A percentile compares a stretch with the other conserved stretches of the same genome.
These are phyloP conservation scores for Thermomyces lanuginosus DNA, from an alignment of 2,329 filamentous ascomycete genomes.

Conservation along the genomic window DNA sequence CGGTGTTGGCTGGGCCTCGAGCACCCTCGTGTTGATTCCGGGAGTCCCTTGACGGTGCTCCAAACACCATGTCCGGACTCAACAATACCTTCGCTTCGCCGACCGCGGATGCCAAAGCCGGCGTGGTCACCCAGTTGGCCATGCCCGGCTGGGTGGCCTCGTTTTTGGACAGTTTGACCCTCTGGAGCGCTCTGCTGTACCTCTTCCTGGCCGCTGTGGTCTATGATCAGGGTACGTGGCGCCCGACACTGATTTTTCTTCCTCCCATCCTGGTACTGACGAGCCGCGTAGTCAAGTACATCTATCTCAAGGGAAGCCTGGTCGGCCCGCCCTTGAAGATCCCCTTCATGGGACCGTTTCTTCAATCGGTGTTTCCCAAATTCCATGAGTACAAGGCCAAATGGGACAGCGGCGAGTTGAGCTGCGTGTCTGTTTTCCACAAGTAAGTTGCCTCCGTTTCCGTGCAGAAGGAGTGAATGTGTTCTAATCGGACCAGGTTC, in stretches of 20 bases:
- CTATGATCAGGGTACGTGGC: constrained; percentile 73
- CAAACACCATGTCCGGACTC: constrained; percentile 32
- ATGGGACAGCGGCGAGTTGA: constrained; percentile 80
- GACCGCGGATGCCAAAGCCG: constrained; percentile 47
- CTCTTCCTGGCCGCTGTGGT: constrained; percentile 54
- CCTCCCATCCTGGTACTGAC: constrained; percentile 1
- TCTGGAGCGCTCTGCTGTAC: constrained; percentile 53
- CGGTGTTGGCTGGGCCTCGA: too few species aligned
- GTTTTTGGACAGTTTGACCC: constrained; percentile 37
- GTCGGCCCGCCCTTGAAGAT: constrained; percentile 59
- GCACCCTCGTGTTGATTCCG: too few species aligned
- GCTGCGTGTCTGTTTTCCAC: constrained; percentile 97
- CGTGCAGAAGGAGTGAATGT: background rate
- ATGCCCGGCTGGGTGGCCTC: constrained; percentile 32
- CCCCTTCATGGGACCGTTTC: constrained; percentile 87
- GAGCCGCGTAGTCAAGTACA: constrained; percentile 48
- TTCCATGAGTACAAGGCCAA: constrained; percentile 84
- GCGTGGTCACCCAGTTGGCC: constrained; percentile 38
- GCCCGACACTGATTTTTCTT: background rate
- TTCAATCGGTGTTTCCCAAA: constrained; percentile 79
- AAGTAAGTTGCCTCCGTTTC: constrained; percentile 46
- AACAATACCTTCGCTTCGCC: constrained; percentile 57
- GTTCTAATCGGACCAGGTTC: constrained; percentile 43
- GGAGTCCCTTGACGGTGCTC: too few species aligned
- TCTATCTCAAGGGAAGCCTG: constrained; percentile 59